Evolutionary conservation across 306 rosid species (phyloP), one percentile per base, ranked within the genome.

Genomic region (Malus sieversii): DNA sequence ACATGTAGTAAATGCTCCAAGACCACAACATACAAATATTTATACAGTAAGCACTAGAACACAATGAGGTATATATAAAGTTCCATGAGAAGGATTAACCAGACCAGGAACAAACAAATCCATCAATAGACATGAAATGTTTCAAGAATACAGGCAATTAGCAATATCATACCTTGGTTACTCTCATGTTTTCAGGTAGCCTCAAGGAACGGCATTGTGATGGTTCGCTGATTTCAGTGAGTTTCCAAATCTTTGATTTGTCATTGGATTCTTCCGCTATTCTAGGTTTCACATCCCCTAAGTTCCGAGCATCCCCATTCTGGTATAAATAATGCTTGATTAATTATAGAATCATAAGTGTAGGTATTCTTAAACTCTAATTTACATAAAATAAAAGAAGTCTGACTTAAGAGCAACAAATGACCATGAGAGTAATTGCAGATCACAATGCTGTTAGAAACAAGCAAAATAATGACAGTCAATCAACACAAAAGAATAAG

Each of bases 161-260:
- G 75, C 35, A 70, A 74, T 60, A 55, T 13, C 72, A 70, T 74
- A 90, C 98, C 95, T 89, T 95, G 72, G 81, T 92, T 20, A 87
- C 95, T 82, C 96, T 87, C 10, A 86, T 65, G 79, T 87, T 91
- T 80, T 94, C 98, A 20, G 93, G 90, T 46, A 94, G 91, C 91
- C 93, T 94, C 89, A 87, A 82, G 78, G 98, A 90, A 74, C 97
- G 88, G 77, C 97, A 94, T 58, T 94, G 97, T 78, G 93, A 82
- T 9, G 87, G 93, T 85, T 94, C 98, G 30, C 65, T 90, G 79
- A 94, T 88, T 84, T 94, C 98, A 79, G 96, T 90, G 83, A 92
- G 91, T 90, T 90, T 94, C 98, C 96, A 92, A 82, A 94, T 94
- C 85, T 94, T 94, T 72, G 99, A 92, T 84, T 92, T 95, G 83